Conservation (phyloP, 2,329 filamentous ascomycete genomes). For the Penicillium sp. region DNA sequence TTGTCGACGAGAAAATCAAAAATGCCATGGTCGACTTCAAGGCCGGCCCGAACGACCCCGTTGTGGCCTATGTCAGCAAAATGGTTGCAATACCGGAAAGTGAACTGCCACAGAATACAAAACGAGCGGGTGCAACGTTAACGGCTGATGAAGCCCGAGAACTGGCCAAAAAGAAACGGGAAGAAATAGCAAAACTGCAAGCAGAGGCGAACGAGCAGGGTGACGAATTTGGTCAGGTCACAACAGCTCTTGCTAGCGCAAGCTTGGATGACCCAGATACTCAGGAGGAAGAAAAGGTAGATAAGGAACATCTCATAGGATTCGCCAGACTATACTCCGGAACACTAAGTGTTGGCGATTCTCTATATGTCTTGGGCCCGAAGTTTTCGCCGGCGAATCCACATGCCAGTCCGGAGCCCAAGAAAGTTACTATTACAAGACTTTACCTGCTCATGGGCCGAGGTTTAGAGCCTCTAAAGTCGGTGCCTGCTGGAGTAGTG, state of each 20-base stretch:
- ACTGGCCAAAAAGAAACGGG: constrained; percentile 79
- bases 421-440: constrained; percentile 78
- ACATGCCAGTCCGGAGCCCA: constrained; percentile 66
- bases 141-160: constrained; percentile 88
- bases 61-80: constrained; percentile 95
- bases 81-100: constrained; percentile 95
- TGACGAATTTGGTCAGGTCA: constrained; percentile 54
- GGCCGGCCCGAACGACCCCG: constrained; percentile 64
- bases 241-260: constrained; percentile 58
- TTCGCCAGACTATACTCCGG: constrained; percentile 94
- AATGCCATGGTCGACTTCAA: constrained; percentile 82
- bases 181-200: constrained; percentile 78
- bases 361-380: constrained; percentile 83
- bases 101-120: constrained; percentile 78
- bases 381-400: constrained; percentile 85
- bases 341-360: constrained; percentile 81
- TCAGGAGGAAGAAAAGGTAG: constrained; percentile 56
- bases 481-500: constrained; percentile 87
- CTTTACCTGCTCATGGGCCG: constrained; percentile 96
- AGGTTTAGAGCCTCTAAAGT: constrained; percentile 73
- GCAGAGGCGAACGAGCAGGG: constrained; percentile 49
- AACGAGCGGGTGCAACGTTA: constrained; percentile 65
- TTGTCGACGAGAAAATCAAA: constrained; percentile 65
- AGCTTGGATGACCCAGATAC: constrained; percentile 54
- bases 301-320: constrained; percentile 85